Evolutionary conservation across 2,329 filamentous ascomycete genomes (phyloP).

Genomic region (Delphinella strobiligena): DNA sequence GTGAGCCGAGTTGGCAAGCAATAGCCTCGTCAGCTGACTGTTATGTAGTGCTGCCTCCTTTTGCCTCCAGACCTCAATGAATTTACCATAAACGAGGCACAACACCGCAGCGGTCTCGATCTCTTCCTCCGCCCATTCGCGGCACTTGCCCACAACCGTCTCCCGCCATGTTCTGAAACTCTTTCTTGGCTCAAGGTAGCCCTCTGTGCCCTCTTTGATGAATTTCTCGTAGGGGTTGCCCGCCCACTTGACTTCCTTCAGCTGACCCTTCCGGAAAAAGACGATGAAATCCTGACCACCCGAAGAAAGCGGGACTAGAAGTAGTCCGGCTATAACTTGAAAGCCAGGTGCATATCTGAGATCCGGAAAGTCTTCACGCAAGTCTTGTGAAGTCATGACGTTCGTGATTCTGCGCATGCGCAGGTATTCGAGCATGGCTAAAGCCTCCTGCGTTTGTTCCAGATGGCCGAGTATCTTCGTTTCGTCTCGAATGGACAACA

Average conservation of each 20-base stretch:
- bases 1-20: conserved; percentile 81
- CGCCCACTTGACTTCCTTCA: conserved; percentile 71
- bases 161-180: conserved; percentile 76
- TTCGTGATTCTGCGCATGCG: conserved; percentile 62
- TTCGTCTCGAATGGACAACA: conserved; percentile 75
- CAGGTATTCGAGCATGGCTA: conserved; percentile 76
- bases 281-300: conserved; percentile 77
- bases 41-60: conserved; percentile 76
- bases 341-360: conserved; percentile 71
- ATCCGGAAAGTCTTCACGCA: conserved; percentile 67
- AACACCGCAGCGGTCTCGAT: conserved; percentile 80
- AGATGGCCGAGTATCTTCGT: conserved; percentile 72
- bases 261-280: conserved; percentile 71
- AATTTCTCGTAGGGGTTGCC: conserved; percentile 77
- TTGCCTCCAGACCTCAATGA: conserved; percentile 87
- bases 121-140: conserved; percentile 82
- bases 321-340: conserved; percentile 60
- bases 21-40: conserved; percentile 64
- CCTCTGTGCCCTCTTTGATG: conserved; percentile 57
- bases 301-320: conserved; percentile 69
- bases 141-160: conserved; percentile 66
- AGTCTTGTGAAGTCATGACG: conserved; percentile 66
- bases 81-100: conserved; percentile 77
- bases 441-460: conserved; percentile 66
- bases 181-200: conserved; percentile 64